These are phyloP conservation scores for Vitis amurensis DNA, from an alignment of 164 flowering plant species.

Conservation along the genomic window DNA sequence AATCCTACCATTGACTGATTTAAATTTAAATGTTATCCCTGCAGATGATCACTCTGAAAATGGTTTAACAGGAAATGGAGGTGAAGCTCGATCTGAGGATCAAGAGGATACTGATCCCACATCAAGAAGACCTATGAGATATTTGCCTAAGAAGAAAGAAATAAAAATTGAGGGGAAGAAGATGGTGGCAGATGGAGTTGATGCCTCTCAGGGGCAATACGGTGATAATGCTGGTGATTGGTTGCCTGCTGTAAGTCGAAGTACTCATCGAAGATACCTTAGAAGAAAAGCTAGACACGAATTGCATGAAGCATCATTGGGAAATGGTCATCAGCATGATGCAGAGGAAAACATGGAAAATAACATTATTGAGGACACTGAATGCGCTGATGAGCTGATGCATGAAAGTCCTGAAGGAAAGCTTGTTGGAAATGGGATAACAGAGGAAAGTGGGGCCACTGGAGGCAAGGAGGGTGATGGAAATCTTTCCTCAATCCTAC, in stretches of 20 bases:
- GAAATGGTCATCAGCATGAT: conserved; percentile 33
- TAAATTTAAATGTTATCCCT: conserved; percentile 50
- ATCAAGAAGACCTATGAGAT: conserved; percentile 35
- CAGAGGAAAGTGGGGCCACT: conserved; percentile 22
- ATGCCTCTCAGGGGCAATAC: conserved; percentile 79
- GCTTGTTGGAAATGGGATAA: conserved; percentile 14
- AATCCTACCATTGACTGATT: conserved; percentile 76
- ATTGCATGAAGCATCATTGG: conserved; percentile 39
- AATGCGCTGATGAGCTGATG: conserved; percentile 13
- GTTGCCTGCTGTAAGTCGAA: conserved; percentile 87
- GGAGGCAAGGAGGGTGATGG: conserved; percentile 25
- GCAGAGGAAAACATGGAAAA: conserved; percentile 21
- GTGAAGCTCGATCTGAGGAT: conserved; percentile 33
- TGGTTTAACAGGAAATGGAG: conserved; percentile 27
- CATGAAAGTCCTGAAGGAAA: conserved; percentile 20
- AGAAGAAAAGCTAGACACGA: conserved; percentile 85
- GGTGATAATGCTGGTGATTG: conserved; percentile 68
- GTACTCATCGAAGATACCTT: conserved; percentile 79
- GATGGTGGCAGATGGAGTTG: conserved; percentile 81
- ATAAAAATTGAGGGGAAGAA: conserved; percentile 74
- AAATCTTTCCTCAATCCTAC: conserved; percentile 43
- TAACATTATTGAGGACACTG: conserved; percentile 20
- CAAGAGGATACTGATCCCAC: conserved; percentile 31
- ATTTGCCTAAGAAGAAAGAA: conserved; percentile 51
- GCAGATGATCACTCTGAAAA: conserved; percentile 30